phyloP scores from a whole-genome alignment of 495 filamentous ascomycete species.

The Clohesyomyces aquaticus region DNA sequence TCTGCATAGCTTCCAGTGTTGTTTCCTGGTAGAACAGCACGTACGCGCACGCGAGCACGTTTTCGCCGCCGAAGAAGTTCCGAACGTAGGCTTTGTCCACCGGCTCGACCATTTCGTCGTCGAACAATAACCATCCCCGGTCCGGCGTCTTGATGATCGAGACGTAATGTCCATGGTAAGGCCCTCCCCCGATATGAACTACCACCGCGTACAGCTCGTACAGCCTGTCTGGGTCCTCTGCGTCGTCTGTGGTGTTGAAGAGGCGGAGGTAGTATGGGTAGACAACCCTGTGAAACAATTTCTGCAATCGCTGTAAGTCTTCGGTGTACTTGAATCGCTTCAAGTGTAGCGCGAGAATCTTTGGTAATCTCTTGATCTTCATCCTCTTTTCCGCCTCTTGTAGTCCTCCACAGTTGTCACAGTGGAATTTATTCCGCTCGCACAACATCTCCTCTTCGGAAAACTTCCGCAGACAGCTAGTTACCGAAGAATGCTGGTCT shows the following conservation, averaged over 20 bases:
- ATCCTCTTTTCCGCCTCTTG: slow-evolving; percentile 99
- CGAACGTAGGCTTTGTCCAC: slow-evolving; percentile 96
- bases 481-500: slow-evolving; percentile 94
- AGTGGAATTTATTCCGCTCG: slow-evolving; percentile 98
- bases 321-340: slow-evolving; percentile 99
- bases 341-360: slow-evolving; percentile 86
- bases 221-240: slow-evolving; percentile 88
- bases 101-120: slow-evolving; percentile 97
- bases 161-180: slow-evolving; percentile 97
- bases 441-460: slow-evolving; percentile 99
- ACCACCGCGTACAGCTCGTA: slow-evolving; percentile 98
- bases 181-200: slow-evolving; percentile 98
- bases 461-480: slow-evolving; percentile 91
- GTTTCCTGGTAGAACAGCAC: slow-evolving; percentile 98
- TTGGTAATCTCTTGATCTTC: slow-evolving; percentile 96
- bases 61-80: slow-evolving; percentile 95
- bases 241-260: slow-evolving; percentile 98
- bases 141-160: slow-evolving; percentile 97
- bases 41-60: slow-evolving; percentile 90
- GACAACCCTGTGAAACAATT: slow-evolving; percentile 94
- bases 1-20: slow-evolving; percentile 82
- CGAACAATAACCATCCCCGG: slow-evolving; percentile 92
- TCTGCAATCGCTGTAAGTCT: slow-evolving; percentile 88
- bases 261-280: slow-evolving; percentile 95
- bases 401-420: slow-evolving; percentile 92